Conservation (phyloP, 1,284 basidiomycete species). For the Butyriboletus appendiculatus region DNA sequence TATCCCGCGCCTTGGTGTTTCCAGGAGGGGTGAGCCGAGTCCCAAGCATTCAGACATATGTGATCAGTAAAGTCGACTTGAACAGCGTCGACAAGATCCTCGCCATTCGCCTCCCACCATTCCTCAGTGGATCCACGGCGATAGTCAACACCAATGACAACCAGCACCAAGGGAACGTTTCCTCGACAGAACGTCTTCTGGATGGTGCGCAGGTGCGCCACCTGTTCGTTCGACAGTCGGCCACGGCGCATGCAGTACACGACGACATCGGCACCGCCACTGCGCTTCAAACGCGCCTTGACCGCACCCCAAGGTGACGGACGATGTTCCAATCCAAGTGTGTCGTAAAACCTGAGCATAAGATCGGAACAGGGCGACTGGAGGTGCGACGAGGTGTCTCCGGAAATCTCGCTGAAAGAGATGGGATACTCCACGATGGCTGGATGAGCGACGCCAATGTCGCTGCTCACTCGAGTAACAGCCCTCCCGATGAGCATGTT, state of each 20-base stretch:
- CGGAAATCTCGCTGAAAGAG: slow-evolving; percentile 10
- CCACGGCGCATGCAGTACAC: slow-evolving; percentile 32
- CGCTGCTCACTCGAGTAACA: slow-evolving; percentile 24
- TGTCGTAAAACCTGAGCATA: slow-evolving; percentile 23
- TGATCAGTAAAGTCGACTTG: slow-evolving; percentile 24
- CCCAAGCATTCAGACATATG: slow-evolving; percentile 25
- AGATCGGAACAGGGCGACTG: background rate
- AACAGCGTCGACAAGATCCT: slow-evolving; percentile 5
- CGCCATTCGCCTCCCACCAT: slow-evolving; percentile 34
- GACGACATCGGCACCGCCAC: slow-evolving; percentile 18
- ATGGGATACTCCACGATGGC: slow-evolving; percentile 19
- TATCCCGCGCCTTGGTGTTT: slow-evolving; percentile 12
- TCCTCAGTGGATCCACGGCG: slow-evolving; percentile 22
- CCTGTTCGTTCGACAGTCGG: slow-evolving; percentile 23
- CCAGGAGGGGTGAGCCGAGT: slow-evolving; percentile 26
- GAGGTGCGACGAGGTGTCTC: background rate
- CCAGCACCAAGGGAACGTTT: slow-evolving; percentile 24
- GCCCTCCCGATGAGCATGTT: slow-evolving; percentile 26
- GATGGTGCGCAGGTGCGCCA: slow-evolving; percentile 17
- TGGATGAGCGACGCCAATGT: slow-evolving; percentile 21
- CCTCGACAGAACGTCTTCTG: slow-evolving; percentile 20
- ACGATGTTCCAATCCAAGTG: slow-evolving; percentile 23
- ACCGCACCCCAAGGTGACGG: slow-evolving; percentile 21
- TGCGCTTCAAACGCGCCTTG: slow-evolving; percentile 13
- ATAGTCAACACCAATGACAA: slow-evolving; percentile 27